These are phyloP conservation scores for Elaeis guineensis DNA, from an alignment of 176 grass and related monocot genomes.

Conservation along the genomic window DNA sequence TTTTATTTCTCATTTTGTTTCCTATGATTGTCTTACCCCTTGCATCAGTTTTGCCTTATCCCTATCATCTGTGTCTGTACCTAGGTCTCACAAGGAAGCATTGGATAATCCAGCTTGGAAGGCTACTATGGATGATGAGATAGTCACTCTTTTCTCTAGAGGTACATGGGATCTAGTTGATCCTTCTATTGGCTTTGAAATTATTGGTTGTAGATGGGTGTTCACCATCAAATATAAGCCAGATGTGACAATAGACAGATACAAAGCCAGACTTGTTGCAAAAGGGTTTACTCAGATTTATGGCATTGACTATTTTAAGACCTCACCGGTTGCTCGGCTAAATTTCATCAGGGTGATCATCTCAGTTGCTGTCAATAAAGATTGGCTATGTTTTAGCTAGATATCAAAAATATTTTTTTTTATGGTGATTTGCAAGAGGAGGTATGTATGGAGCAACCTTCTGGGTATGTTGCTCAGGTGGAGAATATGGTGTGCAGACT, in stretches of 20 bases:
- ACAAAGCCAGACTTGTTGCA: background rate
- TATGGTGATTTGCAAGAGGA: too few relatives aligned
- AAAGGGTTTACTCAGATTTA: background rate
- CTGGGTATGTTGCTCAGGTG: too few relatives aligned
- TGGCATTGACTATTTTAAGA: background rate
- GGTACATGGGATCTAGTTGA: background rate
- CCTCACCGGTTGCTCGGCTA: background rate
- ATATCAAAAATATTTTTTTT: too few relatives aligned
- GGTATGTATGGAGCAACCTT: too few relatives aligned
- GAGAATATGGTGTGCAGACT: too few relatives aligned
- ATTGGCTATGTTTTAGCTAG: too few relatives aligned
- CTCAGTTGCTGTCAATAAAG: too few relatives aligned
- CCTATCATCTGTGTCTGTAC: background rate
- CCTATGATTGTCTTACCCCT: background rate
- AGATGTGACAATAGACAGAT: background rate
- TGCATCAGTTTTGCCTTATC: background rate
- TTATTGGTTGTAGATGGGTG: background rate
- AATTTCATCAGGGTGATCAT: too few relatives aligned
- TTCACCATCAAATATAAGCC: background rate
- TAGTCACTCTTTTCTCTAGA: background rate
- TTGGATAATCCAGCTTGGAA: background rate
- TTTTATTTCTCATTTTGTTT: background rate
- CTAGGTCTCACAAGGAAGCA: background rate
- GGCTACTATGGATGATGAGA: background rate
- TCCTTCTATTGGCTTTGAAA: background rate